Evolutionary conservation across 2,329 filamentous ascomycete genomes (phyloP).

Genomic region (Pseudomassariella vexata): DNA sequence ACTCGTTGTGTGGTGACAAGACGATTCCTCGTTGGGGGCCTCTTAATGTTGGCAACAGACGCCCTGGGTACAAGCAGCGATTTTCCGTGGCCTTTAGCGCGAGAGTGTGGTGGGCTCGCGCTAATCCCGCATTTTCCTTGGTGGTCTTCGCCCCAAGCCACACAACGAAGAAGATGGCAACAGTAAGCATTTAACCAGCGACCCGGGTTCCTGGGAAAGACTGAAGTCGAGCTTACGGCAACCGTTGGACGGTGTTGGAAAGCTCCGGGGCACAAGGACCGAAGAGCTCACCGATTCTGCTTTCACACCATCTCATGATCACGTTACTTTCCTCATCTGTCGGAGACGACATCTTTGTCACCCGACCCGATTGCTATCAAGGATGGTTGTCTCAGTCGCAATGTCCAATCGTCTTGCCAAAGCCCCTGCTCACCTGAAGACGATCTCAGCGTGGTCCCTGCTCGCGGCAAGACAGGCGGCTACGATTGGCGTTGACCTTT

Average conservation of each 20-base stretch:
- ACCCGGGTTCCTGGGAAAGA: constrained; percentile 2
- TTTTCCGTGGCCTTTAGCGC: background rate
- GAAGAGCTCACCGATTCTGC: background rate
- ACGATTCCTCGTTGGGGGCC: background rate
- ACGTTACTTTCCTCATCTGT: constrained; percentile 20
- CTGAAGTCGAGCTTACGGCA: background rate
- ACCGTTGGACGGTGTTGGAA: constrained; percentile 1
- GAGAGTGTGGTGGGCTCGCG: constrained; percentile 6
- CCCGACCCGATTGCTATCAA: no score
- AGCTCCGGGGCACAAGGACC: background rate
- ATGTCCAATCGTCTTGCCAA: constrained; percentile 20
- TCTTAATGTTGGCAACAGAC: background rate
- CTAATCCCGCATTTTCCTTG: constrained; percentile 11
- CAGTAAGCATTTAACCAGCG: constrained; percentile 7
- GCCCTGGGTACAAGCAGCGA: background rate
- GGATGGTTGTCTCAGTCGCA: constrained; percentile 13
- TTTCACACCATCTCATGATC: constrained; percentile 21
- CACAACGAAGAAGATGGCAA: constrained; percentile 1
- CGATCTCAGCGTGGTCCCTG: constrained; percentile 17
- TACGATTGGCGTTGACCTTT: constrained; percentile 23
- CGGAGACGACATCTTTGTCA: background rate
- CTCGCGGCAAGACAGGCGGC: constrained; percentile 16
- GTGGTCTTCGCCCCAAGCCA: constrained; percentile 10
- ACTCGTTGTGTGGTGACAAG: background rate
- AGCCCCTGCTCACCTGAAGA: constrained; percentile 24